Evolutionary conservation across 148 eudicot genomes (phyloP), one percentile per base, ranked within the genome.

Genomic region (Simmondsia chinensis): DNA sequence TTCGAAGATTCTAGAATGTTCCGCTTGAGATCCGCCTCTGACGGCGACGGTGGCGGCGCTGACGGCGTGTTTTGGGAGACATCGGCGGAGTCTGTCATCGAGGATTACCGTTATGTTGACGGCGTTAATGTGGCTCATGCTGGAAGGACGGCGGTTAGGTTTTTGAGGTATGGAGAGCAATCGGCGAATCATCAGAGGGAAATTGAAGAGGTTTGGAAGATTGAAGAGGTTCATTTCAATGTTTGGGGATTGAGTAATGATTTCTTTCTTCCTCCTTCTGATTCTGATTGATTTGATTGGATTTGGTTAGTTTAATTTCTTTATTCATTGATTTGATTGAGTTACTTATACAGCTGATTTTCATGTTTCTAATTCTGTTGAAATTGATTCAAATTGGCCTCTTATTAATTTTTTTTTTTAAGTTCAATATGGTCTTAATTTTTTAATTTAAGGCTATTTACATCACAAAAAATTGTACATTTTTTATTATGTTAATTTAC

Each of bases 51-150:
- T 7, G 72, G 61, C 13, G 83, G 79, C 4, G 79, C 82, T 11
- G 87, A 70, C 4, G 95, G 95, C 0, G 76, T 86, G 9, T 93
- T 86, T 45, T 93, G 99, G 99, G 99, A 93, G 57, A 93, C 86
- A 0, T 86, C 89, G 61, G 64, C 87, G 1, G 99, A 93, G 56
- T 65, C 94, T 0, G 67, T 79, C 4, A 86, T 93, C 4, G 87
- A 93, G 56, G 96, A 77, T 42, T 93, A 93, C 38, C 75, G 57
- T 39, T 76, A 76, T 7, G 94, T 86, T 7, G 99, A 93, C 12
- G 96, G 96, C 19, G 76, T 93, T 5, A 93, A 82, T 35, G 66
- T 93, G 15, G 99, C 96, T 1, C 96, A 86, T 20, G 67, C 83
- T 27, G 99, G 99, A 4, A 77, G 64, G 37, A 93, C 99, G 0